A percentile compares a stretch with the other conserved stretches of the same genome.
Conservation (phyloP, 495 filamentous ascomycete genomes). For the Staphylotrichum tortipilum region DNA sequence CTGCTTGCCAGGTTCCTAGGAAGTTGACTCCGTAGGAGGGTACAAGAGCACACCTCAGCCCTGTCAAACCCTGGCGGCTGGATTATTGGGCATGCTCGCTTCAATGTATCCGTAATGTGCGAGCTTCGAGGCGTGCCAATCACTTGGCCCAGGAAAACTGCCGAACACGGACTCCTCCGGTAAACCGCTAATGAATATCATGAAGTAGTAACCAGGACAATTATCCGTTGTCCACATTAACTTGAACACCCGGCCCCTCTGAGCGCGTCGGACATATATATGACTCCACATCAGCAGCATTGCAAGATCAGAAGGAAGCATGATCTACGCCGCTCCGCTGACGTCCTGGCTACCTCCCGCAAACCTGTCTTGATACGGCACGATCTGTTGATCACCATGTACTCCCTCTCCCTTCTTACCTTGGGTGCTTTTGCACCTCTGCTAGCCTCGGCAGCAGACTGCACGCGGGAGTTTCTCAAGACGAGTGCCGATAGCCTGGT, state of each 20-base stretch:
- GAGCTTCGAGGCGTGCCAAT: not conserved
- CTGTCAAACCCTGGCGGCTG: too few relatives aligned
- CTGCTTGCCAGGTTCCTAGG: too few relatives aligned
- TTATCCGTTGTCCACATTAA: conserved; percentile 3
- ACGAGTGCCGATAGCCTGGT: conserved; percentile 33
- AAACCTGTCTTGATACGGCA: too few relatives aligned
- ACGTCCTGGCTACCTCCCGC: too few relatives aligned
- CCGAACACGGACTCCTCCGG: not conserved
- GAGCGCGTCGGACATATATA: not conserved
- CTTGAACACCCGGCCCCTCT: not conserved
- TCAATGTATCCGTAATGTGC: not conserved
- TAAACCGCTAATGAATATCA: not conserved
- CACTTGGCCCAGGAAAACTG: conserved; percentile 1
- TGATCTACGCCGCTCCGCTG: too few relatives aligned
- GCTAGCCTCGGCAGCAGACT: conserved; percentile 16
- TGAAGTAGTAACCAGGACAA: not conserved
- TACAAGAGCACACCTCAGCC: too few relatives aligned
- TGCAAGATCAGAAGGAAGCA: too few relatives aligned
- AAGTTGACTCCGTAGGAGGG: too few relatives aligned
- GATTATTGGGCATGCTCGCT: too few relatives aligned
- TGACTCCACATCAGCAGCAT: not conserved
- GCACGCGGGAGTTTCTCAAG: conserved; percentile 35
- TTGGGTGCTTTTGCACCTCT: not conserved
- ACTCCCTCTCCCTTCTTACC: not conserved
- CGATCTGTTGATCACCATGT: not conserved